Evolutionary conservation across 1,139 yeast species (phyloP), one percentile per base, ranked within the genome.

Genomic region (Pichia sp.): DNA sequence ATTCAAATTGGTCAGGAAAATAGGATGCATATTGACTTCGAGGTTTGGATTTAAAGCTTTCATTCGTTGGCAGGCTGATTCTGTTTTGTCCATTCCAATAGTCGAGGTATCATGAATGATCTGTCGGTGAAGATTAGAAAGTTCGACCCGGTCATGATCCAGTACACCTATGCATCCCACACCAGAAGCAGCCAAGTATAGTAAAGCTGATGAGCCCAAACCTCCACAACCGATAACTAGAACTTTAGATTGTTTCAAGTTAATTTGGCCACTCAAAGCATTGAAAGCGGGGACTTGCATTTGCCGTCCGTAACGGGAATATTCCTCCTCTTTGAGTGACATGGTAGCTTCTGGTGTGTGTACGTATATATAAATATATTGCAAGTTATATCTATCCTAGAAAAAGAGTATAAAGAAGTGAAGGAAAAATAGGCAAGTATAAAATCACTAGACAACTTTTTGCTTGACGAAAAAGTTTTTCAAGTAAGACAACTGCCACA

Each of bases 141-240:
- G 70, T 59, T 91, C 98, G 0, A 95, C 97, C 0, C 69, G 66
- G 67, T 95, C 99, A 62, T 83, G 80, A 68, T 95, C 99, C 1
- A 90, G 84, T 19, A 95, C 86, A 4, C 97, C 97, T 26, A 93
- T 74, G 2, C 71, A 68, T 1, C 98, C 98, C 3, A 93, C 72
- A 1, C 99, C 99, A 0, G 96, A 87, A 0, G 95, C 96, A 0
- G 85, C 83, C 3, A 95, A 70, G 64, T 95, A 95, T 40, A 87
- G 76, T 47, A 93, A 69, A 0, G 95, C 95, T 0, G 99, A 98
- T 59, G 96, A 86, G 0, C 99, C 99, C 10, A 95, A 74, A 0
- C 99, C 99, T 12, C 99, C 99, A 0, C 97, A 97, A 1, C 99
- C 99, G 8, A 95, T 76, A 0, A 95, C 93, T 31, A 93, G 69